These are phyloP conservation scores for Citeromyces matritensis DNA, from an alignment of 805 yeast genomes.

Conservation along the genomic window DNA sequence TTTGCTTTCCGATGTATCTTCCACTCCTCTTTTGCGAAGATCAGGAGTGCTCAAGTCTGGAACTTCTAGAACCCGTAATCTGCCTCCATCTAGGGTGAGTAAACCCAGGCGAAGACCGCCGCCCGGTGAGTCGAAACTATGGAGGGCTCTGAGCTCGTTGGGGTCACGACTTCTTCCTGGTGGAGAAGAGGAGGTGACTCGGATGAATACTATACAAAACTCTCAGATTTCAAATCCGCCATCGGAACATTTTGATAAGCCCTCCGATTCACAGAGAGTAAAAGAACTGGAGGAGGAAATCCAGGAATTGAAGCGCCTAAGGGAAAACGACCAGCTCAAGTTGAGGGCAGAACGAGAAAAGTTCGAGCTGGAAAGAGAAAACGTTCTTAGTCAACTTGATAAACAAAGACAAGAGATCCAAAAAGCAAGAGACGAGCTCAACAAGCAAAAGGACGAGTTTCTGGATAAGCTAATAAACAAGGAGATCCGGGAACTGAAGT, in stretches of 20 bases:
- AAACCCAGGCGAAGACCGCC: no score
- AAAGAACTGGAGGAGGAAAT: not conserved
- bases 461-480: no score
- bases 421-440: constrained; percentile 10
- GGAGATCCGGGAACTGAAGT: no score
- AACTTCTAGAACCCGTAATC: no score
- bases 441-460: constrained; percentile 10
- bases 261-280: not conserved
- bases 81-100: no score
- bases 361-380: constrained; percentile 32
- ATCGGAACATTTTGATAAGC: no score
- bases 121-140: constrained; percentile 5
- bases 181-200: no score
- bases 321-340: constrained; percentile 40
- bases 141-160: constrained; percentile 7
- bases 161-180: constrained; percentile 9
- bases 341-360: constrained; percentile 58
- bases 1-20: no score
- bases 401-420: constrained; percentile 10
- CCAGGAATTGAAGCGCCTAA: constrained; percentile 8
- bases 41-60: no score
- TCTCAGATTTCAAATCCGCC: no score
- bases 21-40: no score
- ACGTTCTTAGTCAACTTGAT: constrained; percentile 10
- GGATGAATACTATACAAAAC: not conserved